Conservation (phyloP, 148 eudicot genomes). For the Dianthus caryophyllus region DNA sequence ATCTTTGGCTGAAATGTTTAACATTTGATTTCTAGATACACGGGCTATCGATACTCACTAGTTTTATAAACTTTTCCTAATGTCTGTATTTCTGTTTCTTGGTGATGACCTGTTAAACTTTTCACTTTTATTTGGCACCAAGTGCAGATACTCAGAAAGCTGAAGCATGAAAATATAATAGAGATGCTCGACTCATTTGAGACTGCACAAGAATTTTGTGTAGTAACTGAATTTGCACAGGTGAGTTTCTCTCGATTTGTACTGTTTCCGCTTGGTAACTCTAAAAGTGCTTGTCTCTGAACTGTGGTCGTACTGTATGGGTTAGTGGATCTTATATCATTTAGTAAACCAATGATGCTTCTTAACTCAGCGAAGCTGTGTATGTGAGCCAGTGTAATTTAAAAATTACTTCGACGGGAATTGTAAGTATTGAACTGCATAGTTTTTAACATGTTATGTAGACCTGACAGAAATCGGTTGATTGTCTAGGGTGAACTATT, state of each 20-base stretch:
- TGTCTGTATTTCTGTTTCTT: neutral
- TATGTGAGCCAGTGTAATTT: neutral
- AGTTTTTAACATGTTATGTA: neutral
- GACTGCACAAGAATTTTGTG: slow-evolving; percentile 90
- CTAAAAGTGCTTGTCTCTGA: neutral
- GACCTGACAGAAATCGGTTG: slow-evolving; percentile 5
- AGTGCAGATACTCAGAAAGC: slow-evolving; percentile 74
- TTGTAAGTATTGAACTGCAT: too few species aligned
- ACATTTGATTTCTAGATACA: too few species aligned
- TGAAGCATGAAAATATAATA: slow-evolving; percentile 95
- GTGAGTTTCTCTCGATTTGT: slow-evolving; percentile 34
- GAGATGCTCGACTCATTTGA: slow-evolving; percentile 98
- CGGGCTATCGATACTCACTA: too few species aligned
- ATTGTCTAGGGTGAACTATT: slow-evolving; percentile 77
- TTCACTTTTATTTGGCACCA: slow-evolving; percentile 12
- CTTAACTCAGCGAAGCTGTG: neutral
- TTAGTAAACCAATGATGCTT: neutral
- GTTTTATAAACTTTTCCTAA: too few species aligned
- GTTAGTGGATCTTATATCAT: neutral
- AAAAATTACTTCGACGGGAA: too few species aligned
- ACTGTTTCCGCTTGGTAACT: neutral
- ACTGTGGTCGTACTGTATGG: neutral
- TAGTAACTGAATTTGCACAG: slow-evolving; percentile 97
- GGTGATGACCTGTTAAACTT: neutral
- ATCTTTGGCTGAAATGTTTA: too few species aligned